Percentiles rank a stretch among this genome's conserved stretches.
Conservation (phyloP, 345 rosid species). For the Trapa incisa region DNA sequence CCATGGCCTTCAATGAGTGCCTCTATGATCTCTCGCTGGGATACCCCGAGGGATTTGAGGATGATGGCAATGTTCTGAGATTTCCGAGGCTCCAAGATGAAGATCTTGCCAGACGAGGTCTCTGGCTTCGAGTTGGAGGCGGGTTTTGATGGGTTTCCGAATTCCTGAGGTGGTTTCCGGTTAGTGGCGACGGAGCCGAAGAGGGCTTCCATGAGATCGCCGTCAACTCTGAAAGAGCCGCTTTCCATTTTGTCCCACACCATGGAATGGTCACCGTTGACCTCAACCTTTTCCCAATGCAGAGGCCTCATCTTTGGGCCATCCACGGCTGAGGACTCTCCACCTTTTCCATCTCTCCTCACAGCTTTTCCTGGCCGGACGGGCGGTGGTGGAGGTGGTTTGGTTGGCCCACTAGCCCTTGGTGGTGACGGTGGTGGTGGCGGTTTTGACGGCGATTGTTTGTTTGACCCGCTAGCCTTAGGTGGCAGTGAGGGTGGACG, state of each 20-base stretch:
- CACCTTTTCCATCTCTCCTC: conserved; percentile 12
- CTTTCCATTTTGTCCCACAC: conserved; percentile 77
- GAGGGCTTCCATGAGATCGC: conserved; percentile 81
- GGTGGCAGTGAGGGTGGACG: too few relatives aligned
- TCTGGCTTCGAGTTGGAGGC: conserved; percentile 9
- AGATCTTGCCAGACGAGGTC: conserved; percentile 22
- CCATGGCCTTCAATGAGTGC: conserved; percentile 46
- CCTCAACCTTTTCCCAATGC: conserved; percentile 84
- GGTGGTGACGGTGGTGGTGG: conserved; percentile 26
- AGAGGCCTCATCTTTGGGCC: conserved; percentile 65
- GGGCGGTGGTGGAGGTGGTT: conserved; percentile 41
- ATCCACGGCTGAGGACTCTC: conserved; percentile 25
- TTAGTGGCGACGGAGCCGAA: conserved; percentile 64
- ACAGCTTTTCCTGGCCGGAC: conserved; percentile 16
- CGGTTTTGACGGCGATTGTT: conserved; percentile 3
- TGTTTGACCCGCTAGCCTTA: too few relatives aligned
- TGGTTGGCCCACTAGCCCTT: neutral
- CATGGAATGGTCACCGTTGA: conserved; percentile 57
- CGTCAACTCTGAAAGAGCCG: conserved; percentile 82
- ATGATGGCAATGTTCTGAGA: conserved; percentile 77
- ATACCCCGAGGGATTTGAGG: conserved; percentile 48
- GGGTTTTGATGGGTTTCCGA: neutral
- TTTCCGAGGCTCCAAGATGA: conserved; percentile 59
- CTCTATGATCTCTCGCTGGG: conserved; percentile 45
- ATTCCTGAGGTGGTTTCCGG: conserved; percentile 26